A percentile compares a stretch with the other conserved stretches of the same genome.
Conservation (phyloP, 768 basidiomycete genomes). For the Boletus reticulatus region DNA sequence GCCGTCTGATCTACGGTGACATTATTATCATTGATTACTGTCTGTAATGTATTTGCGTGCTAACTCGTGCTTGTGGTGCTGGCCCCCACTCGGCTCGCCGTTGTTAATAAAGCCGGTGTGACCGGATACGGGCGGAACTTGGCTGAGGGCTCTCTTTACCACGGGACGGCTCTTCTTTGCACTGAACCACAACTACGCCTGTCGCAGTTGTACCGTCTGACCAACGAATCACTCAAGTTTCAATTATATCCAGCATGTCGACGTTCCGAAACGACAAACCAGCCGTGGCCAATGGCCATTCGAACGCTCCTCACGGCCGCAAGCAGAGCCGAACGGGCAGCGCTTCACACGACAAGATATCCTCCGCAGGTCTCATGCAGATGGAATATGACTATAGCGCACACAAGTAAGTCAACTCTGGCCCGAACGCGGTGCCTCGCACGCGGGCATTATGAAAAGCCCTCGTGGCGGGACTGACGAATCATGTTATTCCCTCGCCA, state of each 20-base stretch:
- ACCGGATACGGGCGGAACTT: slow-evolving; percentile 23
- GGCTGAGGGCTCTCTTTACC: not conserved
- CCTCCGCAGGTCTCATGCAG: slow-evolving; percentile 70
- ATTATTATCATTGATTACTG: not conserved
- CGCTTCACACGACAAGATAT: slow-evolving; percentile 29
- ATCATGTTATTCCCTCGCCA: slow-evolving; percentile 47
- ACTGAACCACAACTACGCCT: slow-evolving; percentile 5
- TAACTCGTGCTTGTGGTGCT: not conserved
- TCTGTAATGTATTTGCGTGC: not conserved
- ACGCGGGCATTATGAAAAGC: slow-evolving; percentile 18
- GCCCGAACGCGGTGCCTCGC: slow-evolving; percentile 14
- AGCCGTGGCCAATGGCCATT: slow-evolving; percentile 12
- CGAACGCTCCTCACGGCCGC: slow-evolving; percentile 1
- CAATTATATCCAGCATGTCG: slow-evolving; percentile 19
- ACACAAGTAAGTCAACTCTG: slow-evolving; percentile 70
- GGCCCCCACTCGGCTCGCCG: not conserved
- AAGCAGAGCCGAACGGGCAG: slow-evolving; percentile 16
- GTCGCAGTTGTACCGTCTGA: not conserved
- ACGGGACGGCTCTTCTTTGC: not conserved
- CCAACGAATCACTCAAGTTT: not conserved
- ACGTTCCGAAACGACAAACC: slow-evolving; percentile 1
- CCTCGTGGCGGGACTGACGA: slow-evolving; percentile 23
- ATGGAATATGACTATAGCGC: slow-evolving; percentile 83
- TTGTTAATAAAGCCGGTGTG: not conserved
- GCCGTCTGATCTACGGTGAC: slow-evolving; percentile 62